These are phyloP conservation scores for Westerdykella ornata DNA, from an alignment of 2,329 filamentous ascomycete species.

Conservation along the genomic window DNA sequence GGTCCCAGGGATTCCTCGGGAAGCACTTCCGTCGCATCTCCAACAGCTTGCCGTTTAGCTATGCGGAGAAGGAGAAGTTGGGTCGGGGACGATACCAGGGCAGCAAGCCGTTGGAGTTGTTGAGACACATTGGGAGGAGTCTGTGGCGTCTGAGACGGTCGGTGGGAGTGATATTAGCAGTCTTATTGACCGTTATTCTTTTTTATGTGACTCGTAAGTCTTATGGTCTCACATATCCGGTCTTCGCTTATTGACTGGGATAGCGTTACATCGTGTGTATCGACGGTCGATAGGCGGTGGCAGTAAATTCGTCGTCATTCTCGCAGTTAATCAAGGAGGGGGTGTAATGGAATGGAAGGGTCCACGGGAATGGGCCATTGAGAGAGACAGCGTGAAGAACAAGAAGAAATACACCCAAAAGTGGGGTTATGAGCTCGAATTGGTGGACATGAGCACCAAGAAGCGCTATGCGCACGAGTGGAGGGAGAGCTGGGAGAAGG, in stretches of 20 bases:
- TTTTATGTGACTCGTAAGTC: constrained; percentile 70
- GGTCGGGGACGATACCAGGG: constrained; percentile 48
- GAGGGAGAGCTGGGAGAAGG: constrained; percentile 99
- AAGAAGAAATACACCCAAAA: constrained; percentile 79
- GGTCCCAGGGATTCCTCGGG: constrained; percentile 80
- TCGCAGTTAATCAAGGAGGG: constrained; percentile 88
- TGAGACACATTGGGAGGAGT: constrained; percentile 43
- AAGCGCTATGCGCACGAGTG: constrained; percentile 98
- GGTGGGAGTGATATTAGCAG: constrained; percentile 51
- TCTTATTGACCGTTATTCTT: constrained; percentile 57
- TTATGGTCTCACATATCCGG: neutral
- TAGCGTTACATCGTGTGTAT: constrained; percentile 56
- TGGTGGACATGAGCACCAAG: constrained; percentile 98
- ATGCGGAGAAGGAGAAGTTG: constrained; percentile 72
- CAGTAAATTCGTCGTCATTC: constrained; percentile 84
- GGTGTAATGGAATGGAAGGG: constrained; percentile 99
- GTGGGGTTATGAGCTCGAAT: constrained; percentile 94
- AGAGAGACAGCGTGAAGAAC: constrained; percentile 90
- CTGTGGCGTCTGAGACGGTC: constrained; percentile 61
- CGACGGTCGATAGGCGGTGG: constrained; percentile 75
- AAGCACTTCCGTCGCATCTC: constrained; percentile 77
- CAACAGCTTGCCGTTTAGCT: constrained; percentile 63
- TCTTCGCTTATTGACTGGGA: constrained; percentile 15
- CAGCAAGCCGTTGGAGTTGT: constrained; percentile 28
- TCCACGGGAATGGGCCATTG: constrained; percentile 93